Conservation (phyloP, 768 basidiomycete genomes). For the Fomitopsis serialis region DNA sequence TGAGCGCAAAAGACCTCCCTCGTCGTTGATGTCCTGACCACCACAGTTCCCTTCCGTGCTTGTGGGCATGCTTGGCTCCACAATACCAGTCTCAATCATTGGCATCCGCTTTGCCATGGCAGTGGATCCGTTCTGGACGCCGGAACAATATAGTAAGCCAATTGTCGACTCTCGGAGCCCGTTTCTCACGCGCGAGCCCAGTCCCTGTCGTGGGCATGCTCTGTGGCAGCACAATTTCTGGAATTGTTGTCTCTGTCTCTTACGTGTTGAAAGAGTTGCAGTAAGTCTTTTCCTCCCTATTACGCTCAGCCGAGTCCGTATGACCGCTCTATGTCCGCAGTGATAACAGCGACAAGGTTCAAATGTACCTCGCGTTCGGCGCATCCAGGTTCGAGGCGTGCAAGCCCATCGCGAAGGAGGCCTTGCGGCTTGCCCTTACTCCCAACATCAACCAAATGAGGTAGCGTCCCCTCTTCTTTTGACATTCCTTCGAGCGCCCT, state of each 20-base stretch:
- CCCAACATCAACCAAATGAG: conserved; percentile 88
- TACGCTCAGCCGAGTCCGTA: too few species aligned
- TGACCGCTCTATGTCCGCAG: conserved; percentile 27
- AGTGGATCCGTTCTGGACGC: conserved; percentile 75
- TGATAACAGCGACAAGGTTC: conserved; percentile 82
- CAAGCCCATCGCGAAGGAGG: conserved; percentile 70
- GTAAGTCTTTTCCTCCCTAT: conserved; percentile 33
- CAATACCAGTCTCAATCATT: conserved; percentile 73
- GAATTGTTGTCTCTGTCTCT: conserved; percentile 64
- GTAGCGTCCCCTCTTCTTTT: conserved; percentile 23
- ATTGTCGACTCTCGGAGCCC: not conserved
- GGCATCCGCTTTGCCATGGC: conserved; percentile 75
- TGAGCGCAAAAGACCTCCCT: conserved; percentile 28
- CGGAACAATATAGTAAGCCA: conserved; percentile 68
- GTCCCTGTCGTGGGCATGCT: conserved; percentile 87
- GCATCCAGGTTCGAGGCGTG: conserved; percentile 83
- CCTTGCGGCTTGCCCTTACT: conserved; percentile 72
- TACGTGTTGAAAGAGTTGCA: conserved; percentile 73
- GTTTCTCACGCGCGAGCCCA: conserved; percentile 20
- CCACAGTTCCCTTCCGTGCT: conserved; percentile 64
- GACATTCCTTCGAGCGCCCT: not conserved
- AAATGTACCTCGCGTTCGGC: conserved; percentile 82
- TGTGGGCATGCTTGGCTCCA: conserved; percentile 65
- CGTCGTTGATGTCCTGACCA: too few species aligned
- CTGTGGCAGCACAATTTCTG: conserved; percentile 73